These are phyloP conservation scores for Phytopythium cucurbitacearum DNA, from an alignment of 352 stramenopile species.

Conservation along the genomic window DNA sequence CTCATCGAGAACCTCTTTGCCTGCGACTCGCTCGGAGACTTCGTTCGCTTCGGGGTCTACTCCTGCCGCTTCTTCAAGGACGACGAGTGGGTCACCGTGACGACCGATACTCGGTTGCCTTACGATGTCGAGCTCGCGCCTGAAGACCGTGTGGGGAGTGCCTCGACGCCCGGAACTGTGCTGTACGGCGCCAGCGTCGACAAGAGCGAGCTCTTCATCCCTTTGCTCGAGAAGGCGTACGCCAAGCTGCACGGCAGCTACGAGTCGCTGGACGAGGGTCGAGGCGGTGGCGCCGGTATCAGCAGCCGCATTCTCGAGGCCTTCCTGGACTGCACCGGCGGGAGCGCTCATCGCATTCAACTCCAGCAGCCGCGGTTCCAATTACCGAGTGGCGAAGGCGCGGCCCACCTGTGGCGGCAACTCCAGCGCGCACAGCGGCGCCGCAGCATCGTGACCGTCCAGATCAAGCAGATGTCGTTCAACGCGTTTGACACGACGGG, in stretches of 20 bases:
- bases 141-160: conserved; percentile 26
- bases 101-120: conserved; percentile 84
- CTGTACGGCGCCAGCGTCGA: conserved; percentile 74
- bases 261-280: conserved; percentile 39
- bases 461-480: conserved; percentile 69
- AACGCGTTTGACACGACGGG: conserved; percentile 54
- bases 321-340: conserved; percentile 87
- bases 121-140: conserved; percentile 45
- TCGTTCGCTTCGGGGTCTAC: conserved; percentile 85
- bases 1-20: conserved; percentile 91
- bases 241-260: conserved; percentile 86
- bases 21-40: conserved; percentile 70
- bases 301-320: conserved; percentile 77
- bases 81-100: conserved; percentile 83
- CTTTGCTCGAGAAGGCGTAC: conserved; percentile 87
- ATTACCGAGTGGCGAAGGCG: conserved; percentile 10
- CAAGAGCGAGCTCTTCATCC: conserved; percentile 86
- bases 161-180: conserved; percentile 29
- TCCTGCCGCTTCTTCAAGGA: conserved; percentile 93
- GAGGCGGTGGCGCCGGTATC: conserved; percentile 24
- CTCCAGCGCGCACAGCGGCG: conserved; percentile 52
- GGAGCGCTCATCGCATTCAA: conserved; percentile 74
- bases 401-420: conserved; percentile 53
- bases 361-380: conserved; percentile 37
- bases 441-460: conserved; percentile 59